phyloP scores from a whole-genome alignment of 208 protist genomes.

The Trypanosoma scelopori region DNA sequence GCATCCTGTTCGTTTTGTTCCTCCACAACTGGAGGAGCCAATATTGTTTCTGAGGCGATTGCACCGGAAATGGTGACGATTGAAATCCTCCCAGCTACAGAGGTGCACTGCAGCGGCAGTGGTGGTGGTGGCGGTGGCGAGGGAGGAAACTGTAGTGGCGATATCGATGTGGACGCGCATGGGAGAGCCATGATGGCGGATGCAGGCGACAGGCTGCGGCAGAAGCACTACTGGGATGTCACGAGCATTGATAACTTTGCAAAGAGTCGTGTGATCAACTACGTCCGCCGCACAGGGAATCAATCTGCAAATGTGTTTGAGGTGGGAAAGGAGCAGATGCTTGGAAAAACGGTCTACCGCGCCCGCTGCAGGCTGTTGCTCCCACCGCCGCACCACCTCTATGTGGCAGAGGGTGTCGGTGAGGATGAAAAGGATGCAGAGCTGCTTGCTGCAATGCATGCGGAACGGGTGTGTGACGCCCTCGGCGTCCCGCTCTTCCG shows the following conservation, averaged over 20 bases:
- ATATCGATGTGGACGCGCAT: neutral
- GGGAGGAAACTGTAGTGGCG: neutral
- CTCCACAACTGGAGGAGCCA: neutral
- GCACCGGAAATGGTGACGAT: slow-evolving; percentile 59
- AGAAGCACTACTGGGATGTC: slow-evolving; percentile 48
- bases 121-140: slow-evolving; percentile 4
- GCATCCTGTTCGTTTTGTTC: neutral
- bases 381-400: slow-evolving; percentile 56
- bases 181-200: neutral
- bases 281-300: slow-evolving; percentile 60
- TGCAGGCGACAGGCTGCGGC: neutral
- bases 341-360: slow-evolving; percentile 35
- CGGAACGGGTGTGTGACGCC: slow-evolving; percentile 71
- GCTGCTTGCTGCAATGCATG: slow-evolving; percentile 84
- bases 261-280: slow-evolving; percentile 71
- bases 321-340: slow-evolving; percentile 31
- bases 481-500: slow-evolving; percentile 70
- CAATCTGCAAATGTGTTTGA: slow-evolving; percentile 39
- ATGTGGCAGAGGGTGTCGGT: slow-evolving; percentile 67
- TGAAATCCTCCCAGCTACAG: slow-evolving; percentile 32
- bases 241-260: slow-evolving; percentile 60
- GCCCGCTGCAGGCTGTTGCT: slow-evolving; percentile 48
- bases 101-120: slow-evolving; percentile 19
- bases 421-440: slow-evolving; percentile 70
- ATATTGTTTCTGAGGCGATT: slow-evolving; percentile 12